Conservation (phyloP, 768 basidiomycete genomes). For the Mycena metata region DNA sequence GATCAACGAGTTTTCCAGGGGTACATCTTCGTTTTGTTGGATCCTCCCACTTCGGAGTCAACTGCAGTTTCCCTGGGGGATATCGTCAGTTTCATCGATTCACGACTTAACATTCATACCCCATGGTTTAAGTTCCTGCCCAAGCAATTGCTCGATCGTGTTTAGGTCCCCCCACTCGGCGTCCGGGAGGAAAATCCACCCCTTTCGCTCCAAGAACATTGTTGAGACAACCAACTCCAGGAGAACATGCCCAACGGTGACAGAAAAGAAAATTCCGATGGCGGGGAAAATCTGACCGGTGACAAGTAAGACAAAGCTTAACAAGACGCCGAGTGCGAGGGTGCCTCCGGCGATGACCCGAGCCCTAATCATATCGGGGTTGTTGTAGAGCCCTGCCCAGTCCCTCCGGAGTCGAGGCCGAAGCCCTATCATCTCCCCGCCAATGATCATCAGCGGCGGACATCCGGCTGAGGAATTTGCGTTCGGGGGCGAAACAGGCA, state of each 20-base stretch:
- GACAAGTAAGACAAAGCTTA: background rate
- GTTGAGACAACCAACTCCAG: constrained; percentile 3
- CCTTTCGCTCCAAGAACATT: background rate
- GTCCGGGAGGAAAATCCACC: constrained; percentile 9
- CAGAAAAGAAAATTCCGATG: background rate
- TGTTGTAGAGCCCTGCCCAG: constrained; percentile 18
- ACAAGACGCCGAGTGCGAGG: background rate
- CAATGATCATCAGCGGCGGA: constrained; percentile 22
- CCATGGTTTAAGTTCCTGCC: background rate
- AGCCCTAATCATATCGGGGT: background rate
- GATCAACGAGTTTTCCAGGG: constrained; percentile 9
- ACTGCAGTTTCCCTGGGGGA: constrained; percentile 2
- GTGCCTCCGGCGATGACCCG: background rate
- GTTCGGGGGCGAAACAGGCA: constrained; percentile 30
- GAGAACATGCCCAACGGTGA: background rate
- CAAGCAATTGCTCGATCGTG: background rate
- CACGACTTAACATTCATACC: background rate
- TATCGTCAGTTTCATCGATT: background rate
- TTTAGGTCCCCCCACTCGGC: constrained; percentile 5
- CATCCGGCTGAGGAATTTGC: background rate
- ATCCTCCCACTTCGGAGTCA: constrained; percentile 2
- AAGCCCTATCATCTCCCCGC: constrained; percentile 15
- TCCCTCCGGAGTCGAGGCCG: constrained; percentile 9
- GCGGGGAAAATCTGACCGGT: background rate
- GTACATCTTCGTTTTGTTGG: background rate